phyloP scores from a whole-genome alignment of 352 stramenopile species.

The Pythium phragmiticola region DNA sequence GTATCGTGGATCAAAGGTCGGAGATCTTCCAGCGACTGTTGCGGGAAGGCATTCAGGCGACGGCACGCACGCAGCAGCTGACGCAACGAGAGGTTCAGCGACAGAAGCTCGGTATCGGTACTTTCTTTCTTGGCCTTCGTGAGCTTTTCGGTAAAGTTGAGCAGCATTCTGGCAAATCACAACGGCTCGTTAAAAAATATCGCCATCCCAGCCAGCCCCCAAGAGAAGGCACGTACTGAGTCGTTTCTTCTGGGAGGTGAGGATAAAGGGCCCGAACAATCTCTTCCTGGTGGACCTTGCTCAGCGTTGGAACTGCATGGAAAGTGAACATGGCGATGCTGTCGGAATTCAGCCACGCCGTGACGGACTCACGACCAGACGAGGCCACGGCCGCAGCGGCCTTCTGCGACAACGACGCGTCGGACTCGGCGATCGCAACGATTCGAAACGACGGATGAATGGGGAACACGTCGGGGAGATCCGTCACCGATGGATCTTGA shows the following conservation, averaged over 20 bases:
- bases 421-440: slow-evolving; percentile 76
- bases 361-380: slow-evolving; percentile 42
- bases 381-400: slow-evolving; percentile 23
- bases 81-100: slow-evolving; percentile 60
- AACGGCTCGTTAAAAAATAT: background rate
- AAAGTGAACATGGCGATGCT: slow-evolving; percentile 83
- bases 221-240: slow-evolving; percentile 37
- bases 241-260: slow-evolving; percentile 46
- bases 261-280: slow-evolving; percentile 58
- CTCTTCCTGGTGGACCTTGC: slow-evolving; percentile 38
- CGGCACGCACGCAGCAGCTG: slow-evolving; percentile 67
- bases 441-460: slow-evolving; percentile 91
- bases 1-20: slow-evolving; percentile 71
- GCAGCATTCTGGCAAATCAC: slow-evolving; percentile 35
- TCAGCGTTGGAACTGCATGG: slow-evolving; percentile 49
- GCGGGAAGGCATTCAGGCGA: slow-evolving; percentile 65
- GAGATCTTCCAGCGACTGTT: slow-evolving; percentile 59
- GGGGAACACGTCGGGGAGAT: slow-evolving; percentile 37
- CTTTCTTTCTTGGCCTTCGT: slow-evolving; percentile 37
- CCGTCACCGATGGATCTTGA: slow-evolving; percentile 18
- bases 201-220: background rate
- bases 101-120: slow-evolving; percentile 43
- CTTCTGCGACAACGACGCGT: slow-evolving; percentile 36
- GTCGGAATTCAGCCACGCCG: slow-evolving; percentile 72
- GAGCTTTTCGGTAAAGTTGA: slow-evolving; percentile 61